These are phyloP conservation scores for Lachnellula willkommii DNA, from an alignment of 2,329 filamentous ascomycete genomes.

Conservation along the genomic window DNA sequence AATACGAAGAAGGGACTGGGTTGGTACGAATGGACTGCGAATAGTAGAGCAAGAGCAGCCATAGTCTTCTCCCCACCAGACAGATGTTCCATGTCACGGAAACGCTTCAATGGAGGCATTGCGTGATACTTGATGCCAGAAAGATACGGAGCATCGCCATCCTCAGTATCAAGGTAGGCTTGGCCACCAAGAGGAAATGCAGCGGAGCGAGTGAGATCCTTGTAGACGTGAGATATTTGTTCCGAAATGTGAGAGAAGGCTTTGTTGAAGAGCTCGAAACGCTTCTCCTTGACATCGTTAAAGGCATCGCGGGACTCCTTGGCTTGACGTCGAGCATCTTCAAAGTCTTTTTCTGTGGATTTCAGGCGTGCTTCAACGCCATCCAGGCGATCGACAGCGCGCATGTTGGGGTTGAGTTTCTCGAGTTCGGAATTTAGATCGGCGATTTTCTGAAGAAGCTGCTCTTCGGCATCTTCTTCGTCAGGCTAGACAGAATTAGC, in stretches of 20 bases:
- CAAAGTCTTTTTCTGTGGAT: slow-evolving; percentile 82
- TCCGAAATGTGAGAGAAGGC: slow-evolving; percentile 93
- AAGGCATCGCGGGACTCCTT: slow-evolving; percentile 78
- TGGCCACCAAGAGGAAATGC: slow-evolving; percentile 91
- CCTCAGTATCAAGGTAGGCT: slow-evolving; percentile 82
- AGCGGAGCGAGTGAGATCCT: slow-evolving; percentile 83
- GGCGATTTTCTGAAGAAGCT: slow-evolving; percentile 71
- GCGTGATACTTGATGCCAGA: slow-evolving; percentile 97
- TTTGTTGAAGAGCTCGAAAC: slow-evolving; percentile 89
- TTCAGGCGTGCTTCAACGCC: slow-evolving; percentile 78
- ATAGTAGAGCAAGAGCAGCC: slow-evolving; percentile 91
- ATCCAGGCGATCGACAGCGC: slow-evolving; percentile 85
- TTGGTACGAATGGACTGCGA: slow-evolving; percentile 94
- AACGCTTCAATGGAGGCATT: slow-evolving; percentile 96
- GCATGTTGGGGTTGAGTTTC: slow-evolving; percentile 95
- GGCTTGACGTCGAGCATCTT: slow-evolving; percentile 70
- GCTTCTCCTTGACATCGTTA: slow-evolving; percentile 71
- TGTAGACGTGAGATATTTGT: slow-evolving; percentile 90
- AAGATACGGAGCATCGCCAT: slow-evolving; percentile 93
- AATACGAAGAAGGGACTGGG: slow-evolving; percentile 96
- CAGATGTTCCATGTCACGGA: slow-evolving; percentile 97
- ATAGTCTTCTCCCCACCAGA: slow-evolving; percentile 98
- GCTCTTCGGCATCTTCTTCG: slow-evolving; percentile 66
- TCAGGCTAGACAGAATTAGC: slow-evolving; percentile 48
- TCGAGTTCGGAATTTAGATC: slow-evolving; percentile 74